Percentiles rank a stretch among this genome's conserved stretches.
These are phyloP conservation scores for Corynascus novoguineensis DNA, from an alignment of 495 filamentous ascomycete genomes.

Conservation along the genomic window DNA sequence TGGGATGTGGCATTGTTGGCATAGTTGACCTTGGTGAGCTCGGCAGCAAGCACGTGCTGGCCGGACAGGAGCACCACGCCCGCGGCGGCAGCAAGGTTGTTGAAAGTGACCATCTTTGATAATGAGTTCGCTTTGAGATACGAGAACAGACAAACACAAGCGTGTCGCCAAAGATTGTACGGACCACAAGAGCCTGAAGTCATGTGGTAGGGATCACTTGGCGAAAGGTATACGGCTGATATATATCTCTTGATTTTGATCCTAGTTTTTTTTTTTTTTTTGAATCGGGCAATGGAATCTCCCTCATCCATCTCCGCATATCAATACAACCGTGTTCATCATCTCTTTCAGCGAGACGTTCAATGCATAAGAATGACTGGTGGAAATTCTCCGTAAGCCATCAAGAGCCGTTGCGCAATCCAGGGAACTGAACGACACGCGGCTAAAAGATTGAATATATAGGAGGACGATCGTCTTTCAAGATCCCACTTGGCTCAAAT, in stretches of 20 bases:
- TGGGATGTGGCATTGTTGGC: conserved; percentile 38
- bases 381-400: neutral
- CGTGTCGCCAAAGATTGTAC: no score
- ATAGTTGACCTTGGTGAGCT: conserved; percentile 36
- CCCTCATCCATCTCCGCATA: no score
- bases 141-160: no score
- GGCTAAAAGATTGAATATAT: neutral
- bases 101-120: conserved; percentile 8
- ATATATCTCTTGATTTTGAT: no score
- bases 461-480: neutral
- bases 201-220: neutral
- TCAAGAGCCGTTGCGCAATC: neutral
- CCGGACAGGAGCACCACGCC: neutral
- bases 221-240: neutral
- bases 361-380: neutral
- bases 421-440: neutral
- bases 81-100: neutral
- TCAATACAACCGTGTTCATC: no score
- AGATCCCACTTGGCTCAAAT: neutral
- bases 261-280: no score
- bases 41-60: conserved; percentile 15
- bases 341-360: no score
- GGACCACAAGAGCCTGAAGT: neutral
- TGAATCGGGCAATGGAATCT: no score
- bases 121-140: neutral